Base-by-base conservation (phyloP, 2,329 filamentous ascomycete species). In the Exophiala oligosperma region DNA sequence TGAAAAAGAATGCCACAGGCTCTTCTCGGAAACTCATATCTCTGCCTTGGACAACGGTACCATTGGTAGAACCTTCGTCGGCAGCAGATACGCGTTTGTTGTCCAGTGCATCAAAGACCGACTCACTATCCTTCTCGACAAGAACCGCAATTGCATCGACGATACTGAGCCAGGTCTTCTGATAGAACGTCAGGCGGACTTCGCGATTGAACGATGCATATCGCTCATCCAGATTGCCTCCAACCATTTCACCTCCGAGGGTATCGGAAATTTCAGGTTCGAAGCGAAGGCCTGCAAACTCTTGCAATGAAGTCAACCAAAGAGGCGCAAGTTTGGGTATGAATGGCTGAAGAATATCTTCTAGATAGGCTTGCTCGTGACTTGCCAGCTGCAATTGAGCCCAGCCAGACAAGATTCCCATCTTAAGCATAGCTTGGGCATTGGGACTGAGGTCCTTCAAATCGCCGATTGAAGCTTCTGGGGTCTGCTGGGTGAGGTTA, bases 21-120 rank as follows among this genome's bases (percentile, higher is more conserved):
- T 99, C 94, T 69, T 97, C 93, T 49, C 94, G 90, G 72, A 99
- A 99, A 73, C 97, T 97, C 76, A 99, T 97, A 64, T 93, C 90
- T 49, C 87, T 81, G 2, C 81, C 83, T 70, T 54, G 38, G 1
- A 46, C 14, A 12, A 28, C 53, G 38, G 57, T 52, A 9, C 53
- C 62, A 29, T 69, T 58, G 51, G 57, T 43, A 4, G 32, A 49
- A 3, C 54, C 62, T 1, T 73, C 68, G 14, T 72, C 66, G 9
- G 76, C 65, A 26, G 6, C 32, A 35, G 69, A 61, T 49, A 74
- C 70, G 1, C 77, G 76, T 69, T 94, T 96, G 52, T 92, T 92
- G 70, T 99, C 94, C 5, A 99, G 78, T 1, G 94, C 94, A 73
- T 97, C 92, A 70, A 99, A 99, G 2, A 99, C 94, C 63, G 97